Conservation (phyloP, 192 early-diverging fungal genomes). For the Coemansia sp. region DNA sequence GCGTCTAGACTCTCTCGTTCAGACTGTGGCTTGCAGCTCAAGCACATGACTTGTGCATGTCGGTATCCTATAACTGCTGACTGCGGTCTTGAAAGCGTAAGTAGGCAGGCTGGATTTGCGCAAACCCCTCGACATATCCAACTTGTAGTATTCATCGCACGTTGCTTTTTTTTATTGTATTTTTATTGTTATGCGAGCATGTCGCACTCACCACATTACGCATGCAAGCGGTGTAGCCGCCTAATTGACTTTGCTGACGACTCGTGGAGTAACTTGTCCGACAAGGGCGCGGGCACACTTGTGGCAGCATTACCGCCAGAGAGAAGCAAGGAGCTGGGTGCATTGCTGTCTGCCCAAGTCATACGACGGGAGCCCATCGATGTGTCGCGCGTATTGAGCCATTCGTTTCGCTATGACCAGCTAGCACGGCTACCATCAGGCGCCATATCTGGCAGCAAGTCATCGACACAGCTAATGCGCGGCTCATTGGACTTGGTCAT, state of each 20-base stretch:
- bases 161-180: neutral
- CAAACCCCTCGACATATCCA: neutral
- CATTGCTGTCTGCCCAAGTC: neutral
- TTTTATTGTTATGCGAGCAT: neutral
- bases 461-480: slow-evolving; percentile 15
- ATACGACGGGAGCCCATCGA: neutral
- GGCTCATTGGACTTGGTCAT: slow-evolving; percentile 38
- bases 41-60: neutral
- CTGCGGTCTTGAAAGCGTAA: neutral
- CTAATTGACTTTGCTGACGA: slow-evolving; percentile 14
- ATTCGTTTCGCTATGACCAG: slow-evolving; percentile 38
- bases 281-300: slow-evolving; percentile 17
- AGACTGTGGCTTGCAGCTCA: neutral
- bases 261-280: slow-evolving; percentile 19
- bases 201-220: neutral
- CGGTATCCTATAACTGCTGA: neutral
- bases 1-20: neutral
- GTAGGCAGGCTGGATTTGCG: neutral
- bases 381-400: slow-evolving; percentile 31
- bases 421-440: slow-evolving; percentile 12
- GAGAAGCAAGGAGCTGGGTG: slow-evolving; percentile 17
- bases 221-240: slow-evolving; percentile 36
- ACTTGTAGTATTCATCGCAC: neutral
- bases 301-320: slow-evolving; percentile 30
- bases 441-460: neutral